Percentiles rank a stretch among this genome's conserved stretches.
phyloP scores from a whole-genome alignment of 345 rosid species.

The Schrenkiella parvula region DNA sequence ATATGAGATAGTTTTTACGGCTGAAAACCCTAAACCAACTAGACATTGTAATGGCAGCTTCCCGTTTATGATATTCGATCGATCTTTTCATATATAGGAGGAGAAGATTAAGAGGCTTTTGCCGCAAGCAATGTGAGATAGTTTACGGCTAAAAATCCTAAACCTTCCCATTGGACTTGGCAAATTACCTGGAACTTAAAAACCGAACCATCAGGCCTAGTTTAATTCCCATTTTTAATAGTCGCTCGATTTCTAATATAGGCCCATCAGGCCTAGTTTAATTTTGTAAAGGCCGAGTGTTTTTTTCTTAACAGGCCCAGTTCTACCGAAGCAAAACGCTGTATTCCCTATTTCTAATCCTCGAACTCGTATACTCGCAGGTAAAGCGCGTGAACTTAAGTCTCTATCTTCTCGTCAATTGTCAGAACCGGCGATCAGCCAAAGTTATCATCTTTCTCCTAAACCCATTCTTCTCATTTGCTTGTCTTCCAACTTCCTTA shows the following conservation, averaged over 20 bases:
- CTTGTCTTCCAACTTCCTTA: not conserved
- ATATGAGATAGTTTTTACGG: not conserved
- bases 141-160: too few species aligned
- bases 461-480: not conserved
- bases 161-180: too few species aligned
- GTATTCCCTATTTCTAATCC: not conserved
- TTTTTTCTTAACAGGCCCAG: not conserved
- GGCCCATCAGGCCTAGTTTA: not conserved
- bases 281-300: not conserved
- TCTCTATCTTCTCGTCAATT: constrained; percentile 20
- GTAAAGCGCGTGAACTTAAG: constrained; percentile 3
- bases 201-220: too few species aligned
- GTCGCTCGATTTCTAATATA: too few species aligned
- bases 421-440: constrained; percentile 1
- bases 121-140: too few species aligned
- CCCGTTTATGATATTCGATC: too few species aligned
- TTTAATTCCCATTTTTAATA: too few species aligned
- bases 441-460: constrained; percentile 20
- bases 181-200: too few species aligned
- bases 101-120: too few species aligned
- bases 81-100: too few species aligned
- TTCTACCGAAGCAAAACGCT: too few species aligned
- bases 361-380: constrained; percentile 9
- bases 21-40: not conserved
- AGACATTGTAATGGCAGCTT: too few species aligned